Evolutionary conservation across 2,329 filamentous ascomycete genomes (phyloP).

Genomic region (Venturiaceae sp.): DNA sequence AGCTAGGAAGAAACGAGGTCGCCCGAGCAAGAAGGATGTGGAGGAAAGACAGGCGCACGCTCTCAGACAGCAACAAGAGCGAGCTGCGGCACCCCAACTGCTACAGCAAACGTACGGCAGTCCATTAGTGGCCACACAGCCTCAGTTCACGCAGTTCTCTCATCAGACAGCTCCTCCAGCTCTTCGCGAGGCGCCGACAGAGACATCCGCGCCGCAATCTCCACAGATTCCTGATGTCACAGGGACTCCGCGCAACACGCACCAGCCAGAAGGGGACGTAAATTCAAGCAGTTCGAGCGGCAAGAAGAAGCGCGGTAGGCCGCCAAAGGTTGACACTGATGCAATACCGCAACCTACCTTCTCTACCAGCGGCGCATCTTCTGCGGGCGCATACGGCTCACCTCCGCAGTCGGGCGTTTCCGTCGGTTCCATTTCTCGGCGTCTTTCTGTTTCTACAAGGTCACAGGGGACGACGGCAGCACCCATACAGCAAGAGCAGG

Average conservation of each 20-base stretch:
- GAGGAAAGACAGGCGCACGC: conserved; percentile 2
- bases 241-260: background rate
- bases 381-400: background rate
- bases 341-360: background rate
- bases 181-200: background rate
- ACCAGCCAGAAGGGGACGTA: background rate
- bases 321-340: background rate
- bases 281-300: conserved; percentile 1
- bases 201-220: background rate
- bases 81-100: background rate
- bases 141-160: background rate
- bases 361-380: background rate
- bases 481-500: background rate
- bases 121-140: background rate
- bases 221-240: background rate
- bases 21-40: conserved; percentile 8
- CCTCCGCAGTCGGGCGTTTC: background rate
- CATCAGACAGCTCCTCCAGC: background rate
- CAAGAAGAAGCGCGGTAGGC: background rate
- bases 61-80: background rate
- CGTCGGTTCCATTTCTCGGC: background rate
- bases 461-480: background rate
- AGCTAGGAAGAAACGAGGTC: conserved; percentile 6
- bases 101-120: background rate
- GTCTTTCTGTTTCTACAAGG: conserved; percentile 2